Conservation (phyloP, 768 basidiomycete species). For the Plicaturopsis crispa region DNA sequence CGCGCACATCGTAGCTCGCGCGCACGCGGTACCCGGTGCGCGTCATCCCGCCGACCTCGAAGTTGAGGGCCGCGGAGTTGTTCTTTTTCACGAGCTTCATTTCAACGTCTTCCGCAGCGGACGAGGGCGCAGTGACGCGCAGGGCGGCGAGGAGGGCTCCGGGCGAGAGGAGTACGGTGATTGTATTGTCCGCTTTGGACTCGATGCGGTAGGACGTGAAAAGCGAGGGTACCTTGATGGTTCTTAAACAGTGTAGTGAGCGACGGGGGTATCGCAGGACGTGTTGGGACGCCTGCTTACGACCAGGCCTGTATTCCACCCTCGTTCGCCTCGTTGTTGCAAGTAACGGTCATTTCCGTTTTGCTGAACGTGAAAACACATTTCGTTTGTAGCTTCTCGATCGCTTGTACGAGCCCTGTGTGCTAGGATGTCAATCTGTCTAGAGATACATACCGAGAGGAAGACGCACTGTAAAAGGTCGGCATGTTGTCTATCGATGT, state of each 20-base stretch:
- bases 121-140: conserved; percentile 49
- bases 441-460: neutral
- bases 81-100: conserved; percentile 87
- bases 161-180: conserved; percentile 63
- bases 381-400: conserved; percentile 80
- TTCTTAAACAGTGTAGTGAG: conserved; percentile 23
- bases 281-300: conserved; percentile 37
- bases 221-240: conserved; percentile 59
- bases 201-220: conserved; percentile 80
- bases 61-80: conserved; percentile 67
- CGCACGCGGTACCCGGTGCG: conserved; percentile 56
- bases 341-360: conserved; percentile 72
- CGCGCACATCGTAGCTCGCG: conserved; percentile 73
- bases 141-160: conserved; percentile 73
- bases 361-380: conserved; percentile 78
- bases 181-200: conserved; percentile 78
- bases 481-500: conserved; percentile 49
- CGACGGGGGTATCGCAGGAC: conserved; percentile 14
- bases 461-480: conserved; percentile 6
- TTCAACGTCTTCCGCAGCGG: conserved; percentile 54
- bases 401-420: conserved; percentile 68
- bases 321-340: conserved; percentile 71
- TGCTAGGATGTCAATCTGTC: neutral
- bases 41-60: conserved; percentile 64
- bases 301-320: conserved; percentile 88